Conservation (phyloP, 2,329 filamentous ascomycete genomes). For the Orbilia brochopaga region DNA sequence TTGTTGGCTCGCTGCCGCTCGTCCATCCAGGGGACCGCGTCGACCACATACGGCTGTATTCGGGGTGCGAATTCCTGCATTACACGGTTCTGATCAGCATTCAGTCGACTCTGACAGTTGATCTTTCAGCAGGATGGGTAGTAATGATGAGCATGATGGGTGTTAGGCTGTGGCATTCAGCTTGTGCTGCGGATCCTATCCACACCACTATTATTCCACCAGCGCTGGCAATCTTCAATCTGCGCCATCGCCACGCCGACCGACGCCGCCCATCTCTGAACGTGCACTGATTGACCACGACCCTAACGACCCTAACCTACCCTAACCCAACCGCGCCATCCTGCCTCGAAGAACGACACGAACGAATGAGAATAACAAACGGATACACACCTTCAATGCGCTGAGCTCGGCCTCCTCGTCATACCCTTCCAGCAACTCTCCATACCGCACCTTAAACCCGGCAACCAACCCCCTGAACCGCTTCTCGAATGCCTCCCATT, state of each 20-base stretch:
- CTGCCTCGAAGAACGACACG: not conserved
- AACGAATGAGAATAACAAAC: not conserved
- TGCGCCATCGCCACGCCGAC: too few species aligned
- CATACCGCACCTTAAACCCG: constrained; percentile 72
- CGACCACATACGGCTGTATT: constrained; percentile 69
- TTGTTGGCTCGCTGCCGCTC: constrained; percentile 66
- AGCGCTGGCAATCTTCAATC: too few species aligned
- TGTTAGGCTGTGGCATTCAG: too few species aligned
- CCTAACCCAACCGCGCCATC: too few species aligned
- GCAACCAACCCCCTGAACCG: constrained; percentile 69
- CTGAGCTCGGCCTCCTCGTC: constrained; percentile 73
- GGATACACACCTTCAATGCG: constrained; percentile 62
- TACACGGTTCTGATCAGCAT: not conserved
- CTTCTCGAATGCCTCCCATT: constrained; percentile 69
- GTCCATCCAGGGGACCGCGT: constrained; percentile 70
- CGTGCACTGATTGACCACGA: too few species aligned
- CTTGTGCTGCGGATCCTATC: too few species aligned
- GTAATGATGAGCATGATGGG: too few species aligned
- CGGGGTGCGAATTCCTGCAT: constrained; percentile 63
- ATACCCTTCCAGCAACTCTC: constrained; percentile 68
- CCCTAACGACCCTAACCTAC: too few species aligned
- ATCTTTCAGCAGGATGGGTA: too few species aligned
- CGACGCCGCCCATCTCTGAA: too few species aligned
- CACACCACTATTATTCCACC: too few species aligned
- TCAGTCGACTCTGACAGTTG: not conserved